Evolutionary conservation across 192 early-diverging fungal species (phyloP).

Genomic region (Irineochytrium annulatum): DNA sequence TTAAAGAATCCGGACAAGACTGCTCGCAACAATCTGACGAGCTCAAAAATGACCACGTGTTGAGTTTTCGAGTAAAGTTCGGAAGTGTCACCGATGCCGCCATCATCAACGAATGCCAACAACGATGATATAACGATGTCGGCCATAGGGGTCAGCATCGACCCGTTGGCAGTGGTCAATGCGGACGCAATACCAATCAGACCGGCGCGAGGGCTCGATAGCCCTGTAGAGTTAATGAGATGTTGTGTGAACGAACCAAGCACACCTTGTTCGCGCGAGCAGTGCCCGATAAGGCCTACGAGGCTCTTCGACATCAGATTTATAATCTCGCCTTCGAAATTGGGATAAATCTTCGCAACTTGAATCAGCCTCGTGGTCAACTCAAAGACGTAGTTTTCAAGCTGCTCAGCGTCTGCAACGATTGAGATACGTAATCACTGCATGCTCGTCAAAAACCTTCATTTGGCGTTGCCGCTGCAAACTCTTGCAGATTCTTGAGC

Average conservation of each 20-base stretch:
- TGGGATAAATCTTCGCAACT: conserved; percentile 1
- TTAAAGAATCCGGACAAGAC: too few species aligned
- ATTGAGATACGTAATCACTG: not conserved
- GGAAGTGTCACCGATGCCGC: too few species aligned
- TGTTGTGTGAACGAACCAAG: not conserved
- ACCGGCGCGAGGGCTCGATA: not conserved
- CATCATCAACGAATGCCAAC: too few species aligned
- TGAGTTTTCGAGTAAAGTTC: too few species aligned
- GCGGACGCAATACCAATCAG: conserved; percentile 2
- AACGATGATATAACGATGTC: too few species aligned
- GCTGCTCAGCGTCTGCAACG: conserved; percentile 6
- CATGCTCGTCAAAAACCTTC: not conserved
- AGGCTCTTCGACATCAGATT: conserved; percentile 15
- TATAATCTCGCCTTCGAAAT: conserved; percentile 1
- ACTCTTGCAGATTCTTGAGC: not conserved
- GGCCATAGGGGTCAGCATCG: not conserved
- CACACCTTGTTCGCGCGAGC: not conserved
- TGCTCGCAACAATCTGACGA: too few species aligned
- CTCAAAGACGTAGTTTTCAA: conserved; percentile 12
- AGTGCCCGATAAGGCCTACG: not conserved
- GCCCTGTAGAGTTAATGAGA: not conserved
- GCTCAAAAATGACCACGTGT: too few species aligned
- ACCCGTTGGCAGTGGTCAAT: not conserved
- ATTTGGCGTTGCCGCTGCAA: not conserved
- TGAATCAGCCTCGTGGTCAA: conserved; percentile 4